Percentiles rank a stretch among this genome's conserved stretches.
These are phyloP conservation scores for Mycena chlorophos DNA, from an alignment of 768 basidiomycete genomes.

Conservation along the genomic window DNA sequence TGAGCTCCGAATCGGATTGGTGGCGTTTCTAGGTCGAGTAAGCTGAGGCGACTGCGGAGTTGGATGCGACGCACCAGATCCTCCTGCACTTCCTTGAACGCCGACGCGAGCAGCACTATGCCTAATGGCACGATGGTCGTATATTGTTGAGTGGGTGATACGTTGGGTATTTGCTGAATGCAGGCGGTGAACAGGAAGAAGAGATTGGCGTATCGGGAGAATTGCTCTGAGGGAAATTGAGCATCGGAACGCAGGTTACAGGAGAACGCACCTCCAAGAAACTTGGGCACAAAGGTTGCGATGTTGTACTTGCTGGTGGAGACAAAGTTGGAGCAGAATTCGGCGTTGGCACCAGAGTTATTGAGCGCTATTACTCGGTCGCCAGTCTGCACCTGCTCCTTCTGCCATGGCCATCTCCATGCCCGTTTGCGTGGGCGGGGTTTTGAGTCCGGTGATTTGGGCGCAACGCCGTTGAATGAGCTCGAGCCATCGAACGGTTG, in stretches of 20 bases:
- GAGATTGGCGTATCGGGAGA: slow-evolving; percentile 96
- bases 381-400: slow-evolving; percentile 60
- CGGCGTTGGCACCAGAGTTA: slow-evolving; percentile 63
- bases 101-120: slow-evolving; percentile 87
- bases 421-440: slow-evolving; percentile 35
- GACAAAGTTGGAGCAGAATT: slow-evolving; percentile 79
- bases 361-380: slow-evolving; percentile 85
- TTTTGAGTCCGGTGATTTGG: slow-evolving; percentile 22
- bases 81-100: slow-evolving; percentile 94
- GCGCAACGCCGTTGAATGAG: slow-evolving; percentile 36
- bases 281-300: slow-evolving; percentile 87
- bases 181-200: slow-evolving; percentile 98
- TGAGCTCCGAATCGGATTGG: slow-evolving; percentile 90
- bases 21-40: slow-evolving; percentile 80
- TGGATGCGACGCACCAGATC: slow-evolving; percentile 66
- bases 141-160: slow-evolving; percentile 93
- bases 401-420: slow-evolving; percentile 88
- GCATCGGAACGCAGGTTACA: not conserved
- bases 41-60: slow-evolving; percentile 1
- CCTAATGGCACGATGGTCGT: slow-evolving; percentile 93
- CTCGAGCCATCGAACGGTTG: slow-evolving; percentile 45
- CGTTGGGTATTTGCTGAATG: slow-evolving; percentile 97
- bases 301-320: slow-evolving; percentile 95
- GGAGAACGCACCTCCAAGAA: slow-evolving; percentile 72
- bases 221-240: slow-evolving; percentile 69